A percentile compares a stretch with the other conserved stretches of the same genome.
Conservation (phyloP, 306 rosid genomes). For the Fragaria ananassa region DNA sequence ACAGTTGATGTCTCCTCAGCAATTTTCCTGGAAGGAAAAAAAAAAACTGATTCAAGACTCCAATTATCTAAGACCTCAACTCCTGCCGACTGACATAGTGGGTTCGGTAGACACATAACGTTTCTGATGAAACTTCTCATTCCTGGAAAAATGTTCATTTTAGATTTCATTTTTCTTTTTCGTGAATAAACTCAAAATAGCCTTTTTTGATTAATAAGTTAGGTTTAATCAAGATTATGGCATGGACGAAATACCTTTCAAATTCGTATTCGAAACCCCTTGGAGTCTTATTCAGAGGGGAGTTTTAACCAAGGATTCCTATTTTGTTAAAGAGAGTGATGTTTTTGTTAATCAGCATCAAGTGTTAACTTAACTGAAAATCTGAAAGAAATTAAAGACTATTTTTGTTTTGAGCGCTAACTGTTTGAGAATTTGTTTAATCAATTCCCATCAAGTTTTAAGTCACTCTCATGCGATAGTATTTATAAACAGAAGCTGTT, state of each 20-base stretch:
- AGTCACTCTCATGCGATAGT: constrained; percentile 8
- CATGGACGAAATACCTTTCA: background rate
- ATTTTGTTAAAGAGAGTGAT: background rate
- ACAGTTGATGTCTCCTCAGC: background rate
- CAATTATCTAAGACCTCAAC: background rate
- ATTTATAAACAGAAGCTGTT: constrained; percentile 1
- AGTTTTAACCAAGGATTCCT: background rate
- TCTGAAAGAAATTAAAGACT: background rate
- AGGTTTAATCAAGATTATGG: background rate
- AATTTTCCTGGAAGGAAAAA: background rate
- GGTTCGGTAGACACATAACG: background rate
- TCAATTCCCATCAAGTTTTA: background rate
- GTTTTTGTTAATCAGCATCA: constrained; percentile 1
- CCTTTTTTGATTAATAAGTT: background rate
- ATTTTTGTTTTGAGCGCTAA: background rate
- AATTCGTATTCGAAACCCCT: background rate
- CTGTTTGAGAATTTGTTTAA: background rate
- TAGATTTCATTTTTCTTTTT: background rate
- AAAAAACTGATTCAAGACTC: background rate
- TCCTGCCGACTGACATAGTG: background rate
- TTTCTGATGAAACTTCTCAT: background rate
- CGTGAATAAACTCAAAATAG: background rate
- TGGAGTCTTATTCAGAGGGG: background rate
- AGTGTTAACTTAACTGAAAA: background rate
- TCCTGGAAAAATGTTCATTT: background rate